Evolutionary conservation across 257 asterid genomes (phyloP), one percentile per base, ranked within the genome.

Genomic region (Fraxinus excelsior): DNA sequence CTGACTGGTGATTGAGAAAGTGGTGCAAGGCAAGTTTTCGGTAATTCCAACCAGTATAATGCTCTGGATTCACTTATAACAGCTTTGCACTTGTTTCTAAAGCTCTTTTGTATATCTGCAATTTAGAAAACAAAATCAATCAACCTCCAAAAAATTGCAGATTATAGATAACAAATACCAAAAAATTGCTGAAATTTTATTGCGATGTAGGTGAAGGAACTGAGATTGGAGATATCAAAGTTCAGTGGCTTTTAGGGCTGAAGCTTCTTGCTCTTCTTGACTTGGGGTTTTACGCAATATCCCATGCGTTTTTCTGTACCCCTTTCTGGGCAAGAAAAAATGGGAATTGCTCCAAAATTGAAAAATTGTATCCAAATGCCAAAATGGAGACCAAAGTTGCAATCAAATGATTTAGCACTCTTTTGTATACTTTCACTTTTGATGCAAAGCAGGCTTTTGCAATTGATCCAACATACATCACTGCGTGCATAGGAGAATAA

Each of bases 1-100:
- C 93, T 2, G 86, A 46, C n/a, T 75, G 87, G 29, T 73, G 82
- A 80, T 78, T 80, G 37, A 90, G 85, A 73, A 75, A 81, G 75
- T 86, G 78, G 35, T 93, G 89, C 10, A 96, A 89, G 14, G 97
- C 97, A 21, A 90, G 90, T 82, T 92, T 93, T 78, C 99, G 85
- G 76, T 89, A 93, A 82, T 93, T 96, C 99, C 99, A 96, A 58
- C 91, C 96, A 2, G 98, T 91, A 44, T 90, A 88, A 67, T 86
- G 89, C 89, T 96, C 99, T 3, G 99, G 99, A 82, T 93, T 93
- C 14, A 88, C 81, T 83, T 86, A 95, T 46, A 93, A 78, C 49
- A 96, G 87, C 86, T 87, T 83, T 7, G 91, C 87, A 79, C 90
- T 93, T 64, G 86, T 81, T 66, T 93, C 97, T 29, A 91, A 53